Evolutionary conservation across 2,329 filamentous ascomycete species (phyloP), one percentile per base, ranked within the genome.

Genomic region (Alternaria conjuncta): DNA sequence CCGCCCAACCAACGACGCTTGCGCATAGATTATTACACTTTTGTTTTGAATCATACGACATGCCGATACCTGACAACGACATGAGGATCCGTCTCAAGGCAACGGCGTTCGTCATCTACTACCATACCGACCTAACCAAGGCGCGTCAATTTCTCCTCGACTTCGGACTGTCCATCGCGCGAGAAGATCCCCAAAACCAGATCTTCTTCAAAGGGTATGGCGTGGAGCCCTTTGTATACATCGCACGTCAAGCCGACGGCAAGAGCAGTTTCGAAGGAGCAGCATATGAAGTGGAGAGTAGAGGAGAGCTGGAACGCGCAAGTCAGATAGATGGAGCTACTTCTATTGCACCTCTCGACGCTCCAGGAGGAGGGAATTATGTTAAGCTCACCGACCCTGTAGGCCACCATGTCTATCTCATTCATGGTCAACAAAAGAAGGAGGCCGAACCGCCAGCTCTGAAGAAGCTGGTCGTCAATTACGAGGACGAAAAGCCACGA

Each of bases 161-260:
- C 53, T 71, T 71, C 41, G 67, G 68, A 9, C 58, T 71, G 36
- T 49, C 43, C 43, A 62, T 56, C 25, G 57, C 57, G 21, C 50
- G 18, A n/a, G 60, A 57, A 55, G 44, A 9, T 20, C 46, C 45
- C 41, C 61, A 57, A 18, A 55, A 59, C 15, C 82, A 79, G 60
- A 85, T 86, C 26, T 89, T 85, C 76, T 88, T 85, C 71, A 82
- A 86, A 23, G 87, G 2, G 36, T 41, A 41, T 41, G 3, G 36
- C 36, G 36, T 41, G 3, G 36, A 41, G 36, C 36, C 3, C n/a
- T 3, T 41, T 3, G 36, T 41, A 41, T 41, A 41, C 36, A 41
- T 41, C 3, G 36, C 36, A 41, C 36, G 36, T 15, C 30, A 32
- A 32, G 30, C 30, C 12, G 30, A 32, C 30, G 30, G 30, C 30